phyloP scores from a whole-genome alignment of 1,284 basidiomycete species.

The Cryptococcus depauperatus region DNA sequence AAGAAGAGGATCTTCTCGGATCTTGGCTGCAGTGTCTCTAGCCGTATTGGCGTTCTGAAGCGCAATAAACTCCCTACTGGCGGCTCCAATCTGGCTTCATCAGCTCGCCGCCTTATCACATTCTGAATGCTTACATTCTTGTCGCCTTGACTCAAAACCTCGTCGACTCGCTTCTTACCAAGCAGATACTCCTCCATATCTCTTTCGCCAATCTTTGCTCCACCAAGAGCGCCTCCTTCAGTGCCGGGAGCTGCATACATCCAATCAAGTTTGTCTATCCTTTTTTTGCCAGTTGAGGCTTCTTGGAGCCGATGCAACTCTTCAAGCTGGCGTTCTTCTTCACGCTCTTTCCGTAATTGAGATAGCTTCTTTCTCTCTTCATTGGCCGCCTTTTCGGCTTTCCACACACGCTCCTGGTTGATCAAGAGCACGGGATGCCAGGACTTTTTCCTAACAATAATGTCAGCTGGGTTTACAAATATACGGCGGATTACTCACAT shows the following conservation, averaged over 20 bases:
- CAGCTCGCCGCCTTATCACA: not conserved
- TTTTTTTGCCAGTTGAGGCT: conserved; percentile 87
- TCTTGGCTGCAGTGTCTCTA: conserved; percentile 83
- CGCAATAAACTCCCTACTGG: conserved; percentile 83
- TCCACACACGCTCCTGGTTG: conserved; percentile 99
- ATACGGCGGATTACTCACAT: conserved; percentile 13
- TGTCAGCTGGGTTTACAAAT: conserved; percentile 1
- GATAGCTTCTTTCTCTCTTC: conserved; percentile 98
- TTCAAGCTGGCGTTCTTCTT: conserved; percentile 92
- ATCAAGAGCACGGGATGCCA: conserved; percentile 97
- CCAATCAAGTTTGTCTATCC: conserved; percentile 93
- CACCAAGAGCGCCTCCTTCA: conserved; percentile 59
- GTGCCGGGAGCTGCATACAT: conserved; percentile 96
- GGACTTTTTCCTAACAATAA: conserved; percentile 80
- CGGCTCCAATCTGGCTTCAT: conserved; percentile 58
- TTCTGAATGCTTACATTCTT: conserved; percentile 60
- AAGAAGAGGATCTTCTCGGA: conserved; percentile 89
- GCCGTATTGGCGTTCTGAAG: conserved; percentile 86
- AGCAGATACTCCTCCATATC: conserved; percentile 94
- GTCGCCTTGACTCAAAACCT: conserved; percentile 74
- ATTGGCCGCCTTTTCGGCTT: conserved; percentile 91
- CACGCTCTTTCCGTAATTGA: conserved; percentile 91
- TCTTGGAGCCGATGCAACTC: conserved; percentile 92
- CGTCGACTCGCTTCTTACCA: conserved; percentile 97
- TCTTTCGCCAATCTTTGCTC: conserved; percentile 51